These are phyloP conservation scores for Calycina marina DNA, from an alignment of 2,329 filamentous ascomycete species.

Conservation along the genomic window DNA sequence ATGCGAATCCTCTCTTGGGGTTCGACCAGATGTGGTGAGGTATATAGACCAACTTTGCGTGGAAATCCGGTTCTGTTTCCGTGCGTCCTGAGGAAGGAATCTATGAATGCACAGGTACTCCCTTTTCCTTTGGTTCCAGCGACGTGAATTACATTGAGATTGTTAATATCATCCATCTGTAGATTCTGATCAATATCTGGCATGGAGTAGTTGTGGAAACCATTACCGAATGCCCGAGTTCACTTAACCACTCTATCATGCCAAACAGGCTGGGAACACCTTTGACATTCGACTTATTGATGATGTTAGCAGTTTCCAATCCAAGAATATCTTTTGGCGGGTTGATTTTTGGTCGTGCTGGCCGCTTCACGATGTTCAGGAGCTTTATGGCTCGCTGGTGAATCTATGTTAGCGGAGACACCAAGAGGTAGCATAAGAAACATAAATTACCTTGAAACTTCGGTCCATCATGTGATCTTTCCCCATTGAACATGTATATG, in stretches of 20 bases:
- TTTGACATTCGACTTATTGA: not conserved
- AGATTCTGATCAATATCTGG: too few relatives aligned
- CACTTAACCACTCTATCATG: not conserved
- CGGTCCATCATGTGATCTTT: too few relatives aligned
- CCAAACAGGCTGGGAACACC: not conserved
- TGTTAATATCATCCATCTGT: constrained; percentile 3
- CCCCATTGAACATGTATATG: too few relatives aligned
- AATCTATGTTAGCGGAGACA: too few relatives aligned
- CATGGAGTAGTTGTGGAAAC: not conserved
- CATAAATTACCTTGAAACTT: too few relatives aligned
- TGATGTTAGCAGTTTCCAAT: not conserved
- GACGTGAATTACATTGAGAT: constrained; percentile 62
- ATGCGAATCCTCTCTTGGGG: constrained; percentile 56
- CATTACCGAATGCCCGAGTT: constrained; percentile 2
- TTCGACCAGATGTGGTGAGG: constrained; percentile 52
- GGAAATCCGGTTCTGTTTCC: constrained; percentile 3
- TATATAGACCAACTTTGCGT: constrained; percentile 43
- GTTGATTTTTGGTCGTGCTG: not conserved
- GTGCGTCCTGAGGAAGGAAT: constrained; percentile 30
- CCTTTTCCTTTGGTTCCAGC: constrained; percentile 84
- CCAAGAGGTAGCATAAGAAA: too few relatives aligned
- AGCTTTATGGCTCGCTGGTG: not conserved
- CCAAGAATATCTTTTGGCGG: not conserved
- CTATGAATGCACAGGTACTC: constrained; percentile 53
- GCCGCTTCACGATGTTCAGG: not conserved